Conservation (phyloP, 73 alveolate species). For the Symbiodinium pilosum region DNA sequence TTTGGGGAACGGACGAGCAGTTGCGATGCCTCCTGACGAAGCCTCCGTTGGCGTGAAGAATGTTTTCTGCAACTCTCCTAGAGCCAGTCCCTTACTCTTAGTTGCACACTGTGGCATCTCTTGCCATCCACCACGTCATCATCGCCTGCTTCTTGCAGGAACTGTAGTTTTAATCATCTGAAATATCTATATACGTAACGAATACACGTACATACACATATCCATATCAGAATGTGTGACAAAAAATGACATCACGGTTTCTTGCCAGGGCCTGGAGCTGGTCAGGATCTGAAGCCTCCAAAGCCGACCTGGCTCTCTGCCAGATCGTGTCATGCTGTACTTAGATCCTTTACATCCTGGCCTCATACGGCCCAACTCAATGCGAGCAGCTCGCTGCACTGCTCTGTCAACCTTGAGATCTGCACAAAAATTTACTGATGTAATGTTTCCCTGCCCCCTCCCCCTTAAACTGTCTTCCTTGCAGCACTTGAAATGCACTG, state of each 20-base stretch:
- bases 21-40: constrained; percentile 63
- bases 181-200: too few relatives aligned
- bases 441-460: too few relatives aligned
- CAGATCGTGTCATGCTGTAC: neutral
- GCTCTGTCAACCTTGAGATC: constrained; percentile 92
- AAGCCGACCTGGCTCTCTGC: constrained; percentile 29
- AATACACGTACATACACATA: too few relatives aligned
- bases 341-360: neutral
- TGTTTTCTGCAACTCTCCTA: too few relatives aligned
- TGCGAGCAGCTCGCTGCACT: constrained; percentile 90
- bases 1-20: constrained; percentile 32
- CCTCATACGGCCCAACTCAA: constrained; percentile 87
- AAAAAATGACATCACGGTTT: too few relatives aligned
- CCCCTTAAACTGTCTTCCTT: neutral
- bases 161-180: too few relatives aligned
- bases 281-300: constrained; percentile 87
- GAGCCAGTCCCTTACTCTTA: neutral
- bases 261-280: constrained; percentile 82
- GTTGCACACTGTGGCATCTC: constrained; percentile 41
- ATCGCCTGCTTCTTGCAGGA: constrained; percentile 77
- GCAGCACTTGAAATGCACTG: neutral
- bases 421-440: too few relatives aligned
- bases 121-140: constrained; percentile 95
- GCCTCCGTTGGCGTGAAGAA: too few relatives aligned
- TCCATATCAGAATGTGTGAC: too few relatives aligned